These are phyloP conservation scores for Aspergillus pseudoterreus DNA, from an alignment of 2,329 filamentous ascomycete genomes.

Conservation along the genomic window DNA sequence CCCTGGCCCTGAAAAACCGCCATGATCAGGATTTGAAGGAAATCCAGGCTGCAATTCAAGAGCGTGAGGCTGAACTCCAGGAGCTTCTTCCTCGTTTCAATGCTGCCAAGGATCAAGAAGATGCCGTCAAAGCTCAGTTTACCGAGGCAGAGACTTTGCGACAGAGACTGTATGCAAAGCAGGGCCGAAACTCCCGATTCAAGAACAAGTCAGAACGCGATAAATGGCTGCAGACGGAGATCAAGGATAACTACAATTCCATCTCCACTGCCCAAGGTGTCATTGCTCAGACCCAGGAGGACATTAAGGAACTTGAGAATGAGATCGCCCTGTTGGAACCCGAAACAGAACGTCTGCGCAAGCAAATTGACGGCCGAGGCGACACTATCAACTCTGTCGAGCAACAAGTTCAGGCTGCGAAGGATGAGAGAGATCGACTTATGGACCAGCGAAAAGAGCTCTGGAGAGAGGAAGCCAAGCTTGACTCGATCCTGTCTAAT, in stretches of 20 bases:
- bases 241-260: conserved; percentile 72
- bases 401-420: conserved; percentile 70
- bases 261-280: conserved; percentile 80
- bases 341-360: conserved; percentile 66
- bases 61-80: conserved; percentile 72
- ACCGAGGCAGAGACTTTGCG: conserved; percentile 71
- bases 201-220: conserved; percentile 86
- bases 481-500: conserved; percentile 72
- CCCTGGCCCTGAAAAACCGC: conserved; percentile 67
- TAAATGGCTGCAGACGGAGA: conserved; percentile 73
- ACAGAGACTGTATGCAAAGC: conserved; percentile 83
- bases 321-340: conserved; percentile 70
- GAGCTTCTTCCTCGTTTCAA: conserved; percentile 74
- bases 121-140: conserved; percentile 65
- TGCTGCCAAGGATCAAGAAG: conserved; percentile 68
- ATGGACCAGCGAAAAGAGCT: conserved; percentile 83
- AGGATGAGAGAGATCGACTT: conserved; percentile 72
- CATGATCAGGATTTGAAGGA: conserved; percentile 69
- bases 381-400: conserved; percentile 68
- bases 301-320: conserved; percentile 67
- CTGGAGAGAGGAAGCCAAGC: conserved; percentile 82
- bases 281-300: conserved; percentile 77
- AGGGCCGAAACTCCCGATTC: conserved; percentile 83
- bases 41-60: conserved; percentile 69
- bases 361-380: conserved; percentile 74